Base-by-base conservation (phyloP, 345 rosid genomes). In the Turnera subulata region DNA sequence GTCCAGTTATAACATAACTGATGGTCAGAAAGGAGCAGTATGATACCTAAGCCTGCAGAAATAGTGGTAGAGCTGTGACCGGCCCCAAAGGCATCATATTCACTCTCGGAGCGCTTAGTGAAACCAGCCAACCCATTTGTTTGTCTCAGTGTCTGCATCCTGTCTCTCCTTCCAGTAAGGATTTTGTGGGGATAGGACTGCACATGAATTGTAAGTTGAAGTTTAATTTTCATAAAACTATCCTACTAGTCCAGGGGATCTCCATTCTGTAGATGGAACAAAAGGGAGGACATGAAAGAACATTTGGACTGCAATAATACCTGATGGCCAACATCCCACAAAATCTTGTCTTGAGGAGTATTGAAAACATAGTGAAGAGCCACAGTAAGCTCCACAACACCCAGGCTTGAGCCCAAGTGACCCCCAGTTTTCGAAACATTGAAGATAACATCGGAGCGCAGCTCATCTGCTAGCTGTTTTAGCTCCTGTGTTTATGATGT, bases 301-400 rank as follows among this genome's bases (percentile, higher is more conserved):
- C 8, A 25, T 1, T 18, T 13, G 33, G 18, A 43, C 2, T 16
- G 40, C 8, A 33, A 11, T 2, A 38, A 25, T 59, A 84, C 95
- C 95, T 93, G 99, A 74, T 93, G 99, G 64, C 99, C 99, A 59
- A 93, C 99, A 73, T 93, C 99, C 99, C 96, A 93, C 6, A 93
- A 74, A 14, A 93, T 82, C 82, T 63, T 87, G 59, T 93, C 99
- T 56, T 83, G 82, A 61, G 99, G 99, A 58, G 89, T 60, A 64
- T 85, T 86, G 56, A 93, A 93, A 67, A 93, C 91, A 76, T 79
- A 86, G 71, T 93, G 99, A 78, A 93, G 96, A 66, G 96, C 94
- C 59, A 93, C 97, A 20, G 97, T 93, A 35, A 93, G 94, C 82
- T 93, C 99, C 56, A 93, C 94, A 49, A 93, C 97, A 66, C 99